Conservation (phyloP, 768 basidiomycete genomes). For the Phanerochaete sordida region DNA sequence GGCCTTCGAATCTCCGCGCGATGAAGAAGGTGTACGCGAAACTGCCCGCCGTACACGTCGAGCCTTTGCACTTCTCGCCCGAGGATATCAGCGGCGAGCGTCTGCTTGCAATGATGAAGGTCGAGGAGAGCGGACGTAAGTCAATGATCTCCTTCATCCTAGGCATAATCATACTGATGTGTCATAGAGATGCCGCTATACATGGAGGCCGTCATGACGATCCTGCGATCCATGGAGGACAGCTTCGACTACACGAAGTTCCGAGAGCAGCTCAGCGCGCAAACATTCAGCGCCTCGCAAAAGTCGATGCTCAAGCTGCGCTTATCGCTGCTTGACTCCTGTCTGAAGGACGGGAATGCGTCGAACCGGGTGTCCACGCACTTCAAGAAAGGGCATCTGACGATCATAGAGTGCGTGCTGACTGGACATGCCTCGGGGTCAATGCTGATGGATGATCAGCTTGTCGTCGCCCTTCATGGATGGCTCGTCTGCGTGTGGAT, state of each 20-base stretch:
- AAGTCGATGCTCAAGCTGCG: constrained; percentile 56
- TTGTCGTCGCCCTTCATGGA: constrained; percentile 75
- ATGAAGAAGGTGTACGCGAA: constrained; percentile 53
- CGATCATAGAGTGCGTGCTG: constrained; percentile 48
- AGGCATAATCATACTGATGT: background rate
- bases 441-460: background rate
- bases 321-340: constrained; percentile 56
- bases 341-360: constrained; percentile 36
- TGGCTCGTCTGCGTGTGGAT: constrained; percentile 57
- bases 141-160: constrained; percentile 30
- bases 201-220: constrained; percentile 53
- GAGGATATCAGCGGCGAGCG: constrained; percentile 60
- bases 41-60: constrained; percentile 42
- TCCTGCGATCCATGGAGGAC: constrained; percentile 63
- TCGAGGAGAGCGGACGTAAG: constrained; percentile 40
- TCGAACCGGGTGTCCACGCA: constrained; percentile 24
- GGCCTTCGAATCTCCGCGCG: constrained; percentile 48
- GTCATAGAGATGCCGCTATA: constrained; percentile 40
- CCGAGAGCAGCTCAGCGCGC: constrained; percentile 38
- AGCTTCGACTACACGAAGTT: constrained; percentile 51
- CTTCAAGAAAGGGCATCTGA: constrained; percentile 56
- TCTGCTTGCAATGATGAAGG: constrained; percentile 66
- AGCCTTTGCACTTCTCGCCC: constrained; percentile 48
- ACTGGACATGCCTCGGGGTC: background rate
- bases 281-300: constrained; percentile 59